Evolutionary conservation across 1,139 yeast species (phyloP), one percentile per base, ranked within the genome.

Genomic region (Hyphopichia fennica): DNA sequence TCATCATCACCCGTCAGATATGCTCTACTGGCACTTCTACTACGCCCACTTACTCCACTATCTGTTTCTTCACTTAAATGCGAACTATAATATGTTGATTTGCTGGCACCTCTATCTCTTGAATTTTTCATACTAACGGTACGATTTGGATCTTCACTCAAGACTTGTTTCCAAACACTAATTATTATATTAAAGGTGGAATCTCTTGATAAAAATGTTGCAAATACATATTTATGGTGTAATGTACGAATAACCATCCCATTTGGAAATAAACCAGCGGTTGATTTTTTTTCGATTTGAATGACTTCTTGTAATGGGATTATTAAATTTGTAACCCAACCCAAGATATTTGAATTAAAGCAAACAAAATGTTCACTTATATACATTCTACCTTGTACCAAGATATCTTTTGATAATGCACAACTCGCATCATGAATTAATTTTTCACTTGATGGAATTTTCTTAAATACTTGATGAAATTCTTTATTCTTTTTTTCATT

Each of bases 191-290:
- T 81, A 58, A 82, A 85, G 0, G 87, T 76, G 0, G 81, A 48
- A 57, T 86, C 95, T 57, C 95, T 72, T 7, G 82, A 70, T 29
- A 85, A 66, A 47, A 87, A 82, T 0, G 89, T 81, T 0, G 93
- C 93, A 71, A 87, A 86, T 0, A 79, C 74, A 54, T 82, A 83
- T 51, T 80, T 82, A 40, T 84, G 84, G 53, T 85, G 89, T 43
- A 85, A 65, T 0, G 93, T 85, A 45, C 82, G 75, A 28, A 87
- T 76, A 30, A 82, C 79, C 58, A 87, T 81, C 3, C 89, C 90
- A 57, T 85, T 86, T 11, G 90, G 91, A 47, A 86, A 84, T 19
- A 86, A 67, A 2, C 81, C 86, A 0, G 90, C 89, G 0, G 91
- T 84, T 4, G 82, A 76, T 53, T 79, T 81, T 60, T 85, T 85